A percentile compares a stretch with the other conserved stretches of the same genome.
Evolutionary conservation across 208 protist genomes (phyloP).

Genomic region (Trypanosoma melophagium): DNA sequence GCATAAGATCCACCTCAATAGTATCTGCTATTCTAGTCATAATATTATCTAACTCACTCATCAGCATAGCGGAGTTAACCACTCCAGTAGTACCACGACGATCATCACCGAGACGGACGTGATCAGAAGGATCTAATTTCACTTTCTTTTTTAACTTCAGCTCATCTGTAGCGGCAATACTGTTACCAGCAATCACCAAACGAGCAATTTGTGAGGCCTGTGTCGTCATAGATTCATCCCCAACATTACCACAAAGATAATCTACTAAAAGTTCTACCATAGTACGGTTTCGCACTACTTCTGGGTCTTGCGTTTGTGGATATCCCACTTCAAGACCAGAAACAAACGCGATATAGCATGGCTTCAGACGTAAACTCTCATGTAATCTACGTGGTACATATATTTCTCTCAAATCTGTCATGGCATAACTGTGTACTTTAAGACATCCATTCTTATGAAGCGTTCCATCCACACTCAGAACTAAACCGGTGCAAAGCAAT

Average conservation of each 20-base stretch:
- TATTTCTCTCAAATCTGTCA: constrained; percentile 41
- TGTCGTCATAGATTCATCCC: constrained; percentile 38
- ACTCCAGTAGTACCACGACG: constrained; percentile 11
- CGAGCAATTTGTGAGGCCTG: constrained; percentile 61
- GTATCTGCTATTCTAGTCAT: constrained; percentile 57
- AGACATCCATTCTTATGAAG: constrained; percentile 66
- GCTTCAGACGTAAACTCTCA: constrained; percentile 9
- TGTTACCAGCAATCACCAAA: constrained; percentile 85
- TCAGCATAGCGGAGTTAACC: constrained; percentile 61
- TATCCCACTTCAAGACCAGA: constrained; percentile 53
- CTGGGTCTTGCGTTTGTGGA: constrained; percentile 28
- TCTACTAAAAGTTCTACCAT: constrained; percentile 75
- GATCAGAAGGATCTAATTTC: constrained; percentile 81
- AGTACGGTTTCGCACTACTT: constrained; percentile 29
- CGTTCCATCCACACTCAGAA: constrained; percentile 71
- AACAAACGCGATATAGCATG: constrained; percentile 86
- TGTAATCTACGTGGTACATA: constrained; percentile 53
- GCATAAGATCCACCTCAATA: constrained; percentile 91
- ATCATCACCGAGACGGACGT: constrained; percentile 69
- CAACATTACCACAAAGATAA: constrained; percentile 75
- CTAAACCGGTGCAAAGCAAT: constrained; percentile 76
- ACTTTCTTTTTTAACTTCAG: constrained; percentile 84
- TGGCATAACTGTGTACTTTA: constrained; percentile 56
- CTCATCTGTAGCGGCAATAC: constrained; percentile 86
- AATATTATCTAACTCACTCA: constrained; percentile 74